A percentile compares a stretch with the other conserved stretches of the same genome.
Evolutionary conservation across 2,329 filamentous ascomycete genomes (phyloP).

Genomic region (Aspergillus brunneoviolaceus): DNA sequence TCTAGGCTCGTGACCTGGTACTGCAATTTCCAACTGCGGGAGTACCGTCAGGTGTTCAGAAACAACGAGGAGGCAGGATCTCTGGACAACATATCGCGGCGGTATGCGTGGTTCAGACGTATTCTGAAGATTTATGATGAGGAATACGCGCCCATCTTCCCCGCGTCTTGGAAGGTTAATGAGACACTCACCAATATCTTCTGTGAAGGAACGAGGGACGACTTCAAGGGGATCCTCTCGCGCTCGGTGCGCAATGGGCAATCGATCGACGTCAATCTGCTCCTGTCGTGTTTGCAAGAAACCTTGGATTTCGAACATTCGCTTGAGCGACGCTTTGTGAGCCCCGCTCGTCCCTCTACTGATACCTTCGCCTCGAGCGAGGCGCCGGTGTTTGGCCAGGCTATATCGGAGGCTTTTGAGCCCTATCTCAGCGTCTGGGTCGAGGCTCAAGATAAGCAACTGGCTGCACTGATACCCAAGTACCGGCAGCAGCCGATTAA

Average conservation of each 20-base stretch:
- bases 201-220: conserved; percentile 91
- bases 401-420: conserved; percentile 95
- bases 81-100: conserved; percentile 89
- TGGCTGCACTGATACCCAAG: conserved; percentile 79
- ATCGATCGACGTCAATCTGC: conserved; percentile 82
- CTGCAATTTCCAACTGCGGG: conserved; percentile 91
- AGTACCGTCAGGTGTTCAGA: conserved; percentile 93
- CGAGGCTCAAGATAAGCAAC: conserved; percentile 87
- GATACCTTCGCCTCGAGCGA: conserved; percentile 85
- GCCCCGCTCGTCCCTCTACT: conserved; percentile 70
- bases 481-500: conserved; percentile 82
- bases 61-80: conserved; percentile 96
- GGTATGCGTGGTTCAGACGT: conserved; percentile 95
- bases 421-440: conserved; percentile 97
- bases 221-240: conserved; percentile 90
- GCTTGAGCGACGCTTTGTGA: conserved; percentile 79
- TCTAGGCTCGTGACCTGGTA: conserved; percentile 90
- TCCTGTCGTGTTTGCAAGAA: conserved; percentile 87
- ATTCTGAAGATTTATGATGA: conserved; percentile 96
- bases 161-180: conserved; percentile 81
- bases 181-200: conserved; percentile 88
- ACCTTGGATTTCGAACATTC: conserved; percentile 96
- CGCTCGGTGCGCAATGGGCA: conserved; percentile 79
- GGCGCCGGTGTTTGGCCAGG: conserved; percentile 76
- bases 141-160: conserved; percentile 86